Percentiles rank a stretch among this genome's conserved stretches.
Evolutionary conservation across 129 eudicot species (phyloP).

Genomic region (Kitagawia praeruptora): DNA sequence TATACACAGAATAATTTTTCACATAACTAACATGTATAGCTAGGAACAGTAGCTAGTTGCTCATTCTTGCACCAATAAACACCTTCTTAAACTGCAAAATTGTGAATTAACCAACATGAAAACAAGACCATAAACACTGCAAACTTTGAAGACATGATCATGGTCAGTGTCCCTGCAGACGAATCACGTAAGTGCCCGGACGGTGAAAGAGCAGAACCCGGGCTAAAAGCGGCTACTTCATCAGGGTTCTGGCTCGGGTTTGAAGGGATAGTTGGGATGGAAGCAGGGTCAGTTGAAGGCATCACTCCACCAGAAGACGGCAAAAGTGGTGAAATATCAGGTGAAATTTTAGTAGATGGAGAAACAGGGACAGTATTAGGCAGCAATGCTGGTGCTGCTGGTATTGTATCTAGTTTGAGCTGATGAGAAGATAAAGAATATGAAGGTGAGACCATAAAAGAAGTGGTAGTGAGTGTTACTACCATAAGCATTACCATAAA

Average conservation of each 20-base stretch:
- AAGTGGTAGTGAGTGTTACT: constrained; percentile 6
- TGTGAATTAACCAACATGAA: constrained; percentile 13
- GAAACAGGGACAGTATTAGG: constrained; percentile 14
- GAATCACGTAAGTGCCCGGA: constrained; percentile 21
- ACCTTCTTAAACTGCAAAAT: constrained; percentile 13
- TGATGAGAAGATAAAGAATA: background rate
- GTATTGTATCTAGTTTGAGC: constrained; percentile 5
- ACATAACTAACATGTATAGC: background rate
- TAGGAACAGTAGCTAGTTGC: background rate
- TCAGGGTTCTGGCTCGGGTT: constrained; percentile 41
- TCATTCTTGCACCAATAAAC: background rate
- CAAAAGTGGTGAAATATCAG: constrained; percentile 41
- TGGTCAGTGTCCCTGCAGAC: constrained; percentile 9
- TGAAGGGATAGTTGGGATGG: constrained; percentile 39
- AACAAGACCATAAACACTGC: constrained; percentile 4
- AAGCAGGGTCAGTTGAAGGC: constrained; percentile 16
- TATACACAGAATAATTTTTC: background rate
- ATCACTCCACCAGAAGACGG: constrained; percentile 31
- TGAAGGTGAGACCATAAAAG: constrained; percentile 19
- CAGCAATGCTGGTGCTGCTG: constrained; percentile 38
- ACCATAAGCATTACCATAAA: constrained; percentile 5
- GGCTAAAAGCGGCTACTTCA: constrained; percentile 14
- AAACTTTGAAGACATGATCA: background rate
- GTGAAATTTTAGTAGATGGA: constrained; percentile 36
- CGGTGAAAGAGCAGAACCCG: constrained; percentile 32